Percentiles rank a stretch among this genome's conserved stretches.
Evolutionary conservation across 1,284 basidiomycete genomes (phyloP).

Genomic region (Leccinum ponderosum): DNA sequence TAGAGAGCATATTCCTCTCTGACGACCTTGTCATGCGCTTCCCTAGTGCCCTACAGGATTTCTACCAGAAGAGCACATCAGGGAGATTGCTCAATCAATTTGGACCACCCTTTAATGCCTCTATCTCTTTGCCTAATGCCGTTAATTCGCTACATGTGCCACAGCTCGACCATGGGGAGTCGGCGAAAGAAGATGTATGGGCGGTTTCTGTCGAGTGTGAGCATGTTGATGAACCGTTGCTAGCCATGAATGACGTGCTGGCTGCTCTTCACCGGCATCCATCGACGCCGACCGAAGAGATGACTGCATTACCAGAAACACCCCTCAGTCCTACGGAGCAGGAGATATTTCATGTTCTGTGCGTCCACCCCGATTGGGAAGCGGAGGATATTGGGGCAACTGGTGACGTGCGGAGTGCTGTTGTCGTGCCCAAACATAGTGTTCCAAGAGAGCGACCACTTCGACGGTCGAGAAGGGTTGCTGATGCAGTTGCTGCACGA

Average conservation of each 20-base stretch:
- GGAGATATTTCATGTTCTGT: slow-evolving; percentile 65
- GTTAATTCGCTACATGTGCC: slow-evolving; percentile 15
- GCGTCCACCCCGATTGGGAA: slow-evolving; percentile 59
- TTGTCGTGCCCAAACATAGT: not conserved
- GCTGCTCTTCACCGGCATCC: slow-evolving; percentile 26
- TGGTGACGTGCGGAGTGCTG: slow-evolving; percentile 5
- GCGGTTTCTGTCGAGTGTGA: slow-evolving; percentile 20
- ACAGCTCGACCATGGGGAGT: slow-evolving; percentile 5
- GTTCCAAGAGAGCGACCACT: slow-evolving; percentile 33
- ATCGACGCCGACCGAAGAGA: slow-evolving; percentile 13
- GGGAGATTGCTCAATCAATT: slow-evolving; percentile 52
- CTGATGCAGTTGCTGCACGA: slow-evolving; percentile 53
- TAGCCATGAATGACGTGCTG: slow-evolving; percentile 30
- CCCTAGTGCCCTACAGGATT: slow-evolving; percentile 55
- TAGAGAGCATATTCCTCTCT: slow-evolving; percentile 55
- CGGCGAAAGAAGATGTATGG: slow-evolving; percentile 19
- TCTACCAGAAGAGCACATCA: slow-evolving; percentile 46
- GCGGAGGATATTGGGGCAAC: slow-evolving; percentile 31
- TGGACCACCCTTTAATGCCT: slow-evolving; percentile 40
- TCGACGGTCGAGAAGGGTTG: slow-evolving; percentile 68
- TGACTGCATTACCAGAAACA: slow-evolving; percentile 30
- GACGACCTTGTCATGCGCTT: slow-evolving; percentile 60
- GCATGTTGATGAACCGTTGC: slow-evolving; percentile 26
- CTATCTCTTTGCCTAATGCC: slow-evolving; percentile 19
- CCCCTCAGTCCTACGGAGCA: slow-evolving; percentile 70